Evolutionary conservation across 1,284 basidiomycete genomes (phyloP), one percentile per base, ranked within the genome.

Genomic region (Trametes polyzona): DNA sequence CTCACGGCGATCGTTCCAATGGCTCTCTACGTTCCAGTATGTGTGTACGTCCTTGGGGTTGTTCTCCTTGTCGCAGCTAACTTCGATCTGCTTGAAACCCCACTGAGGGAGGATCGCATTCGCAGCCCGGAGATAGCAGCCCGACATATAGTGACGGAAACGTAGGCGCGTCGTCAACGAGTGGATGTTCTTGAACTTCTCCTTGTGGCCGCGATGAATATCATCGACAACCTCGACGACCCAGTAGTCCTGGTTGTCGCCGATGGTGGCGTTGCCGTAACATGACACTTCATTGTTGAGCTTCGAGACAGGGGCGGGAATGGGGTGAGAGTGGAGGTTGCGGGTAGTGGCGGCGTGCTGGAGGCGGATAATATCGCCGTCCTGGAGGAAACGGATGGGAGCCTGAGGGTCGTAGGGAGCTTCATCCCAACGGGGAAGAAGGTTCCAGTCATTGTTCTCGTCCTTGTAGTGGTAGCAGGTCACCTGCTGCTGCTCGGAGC

Each of bases 401-500:
- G 77, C 83, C 42, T 88, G 81, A 5, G 80, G 81, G 67, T 93
- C 82, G 65, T 90, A 81, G 0, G 76, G 73, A 0, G 84, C 78
- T 57, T 88, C 86, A 42, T 90, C 84, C 94, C 95, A 97, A 3
- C 79, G 80, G 2, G 94, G 95, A 2, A 89, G 81, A 65, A 99
- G 73, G 37, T 81, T 69, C 89, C 94, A 99, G 52, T 98, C 84
- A 76, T 99, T 99, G 82, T 99, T 99, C 56, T 88, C 86, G 74
- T 99, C 96, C 76, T 96, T 97, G 85, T 99, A 98, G 78, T 99
- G 96, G 74, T 99, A 99, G 76, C 96, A 99, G 0, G 96, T 99
- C 11, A 99, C 89, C 74, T 99, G 97, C 70, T 98, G 96, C 72
- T 99, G 96, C 56, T 81, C 78, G 0, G 94, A 97, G n/a, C 96